These are phyloP conservation scores for Thalassiosira mediterranea DNA, from an alignment of 352 stramenopile genomes.

Conservation along the genomic window DNA sequence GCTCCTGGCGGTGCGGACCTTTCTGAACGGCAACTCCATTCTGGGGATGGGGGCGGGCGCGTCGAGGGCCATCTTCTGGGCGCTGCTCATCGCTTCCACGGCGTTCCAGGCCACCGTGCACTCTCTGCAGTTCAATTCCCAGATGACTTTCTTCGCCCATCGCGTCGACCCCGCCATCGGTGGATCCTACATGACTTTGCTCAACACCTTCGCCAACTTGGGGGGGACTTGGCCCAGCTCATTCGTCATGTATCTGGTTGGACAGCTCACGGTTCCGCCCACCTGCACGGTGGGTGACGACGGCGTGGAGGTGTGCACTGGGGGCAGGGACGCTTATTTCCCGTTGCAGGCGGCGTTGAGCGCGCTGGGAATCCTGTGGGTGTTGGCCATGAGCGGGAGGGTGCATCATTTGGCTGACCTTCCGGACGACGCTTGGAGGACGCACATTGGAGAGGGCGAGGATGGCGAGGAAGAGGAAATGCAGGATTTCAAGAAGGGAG, in stretches of 20 bases:
- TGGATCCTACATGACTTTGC: conserved; percentile 99
- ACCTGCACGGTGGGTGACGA: conserved; percentile 31
- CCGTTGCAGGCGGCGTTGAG: conserved; percentile 67
- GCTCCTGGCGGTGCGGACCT: conserved; percentile 60
- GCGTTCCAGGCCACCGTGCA: conserved; percentile 77
- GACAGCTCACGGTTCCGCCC: conserved; percentile 57
- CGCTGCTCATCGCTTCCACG: conserved; percentile 68
- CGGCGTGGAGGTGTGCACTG: conserved; percentile 52
- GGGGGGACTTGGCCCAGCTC: conserved; percentile 90
- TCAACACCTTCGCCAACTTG: conserved; percentile 99
- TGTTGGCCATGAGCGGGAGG: conserved; percentile 65
- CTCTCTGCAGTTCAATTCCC: conserved; percentile 84
- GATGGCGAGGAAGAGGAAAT: conserved; percentile 34
- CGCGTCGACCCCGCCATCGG: conserved; percentile 97
- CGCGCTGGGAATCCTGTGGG: conserved; percentile 68
- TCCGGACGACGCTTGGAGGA: conserved; percentile 80
- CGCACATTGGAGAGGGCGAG: conserved; percentile 71
- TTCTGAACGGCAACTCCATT: conserved; percentile 15
- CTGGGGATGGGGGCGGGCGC: conserved; percentile 18
- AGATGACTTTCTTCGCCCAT: conserved; percentile 98
- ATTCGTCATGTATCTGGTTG: conserved; percentile 80
- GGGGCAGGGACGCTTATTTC: conserved; percentile 70
- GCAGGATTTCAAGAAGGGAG: conserved; percentile 29
- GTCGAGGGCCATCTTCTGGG: conserved; percentile 68
- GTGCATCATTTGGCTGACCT: conserved; percentile 65